These are phyloP conservation scores for Epichloe sylvatica DNA, from an alignment of 2,329 filamentous ascomycete genomes.

Conservation along the genomic window DNA sequence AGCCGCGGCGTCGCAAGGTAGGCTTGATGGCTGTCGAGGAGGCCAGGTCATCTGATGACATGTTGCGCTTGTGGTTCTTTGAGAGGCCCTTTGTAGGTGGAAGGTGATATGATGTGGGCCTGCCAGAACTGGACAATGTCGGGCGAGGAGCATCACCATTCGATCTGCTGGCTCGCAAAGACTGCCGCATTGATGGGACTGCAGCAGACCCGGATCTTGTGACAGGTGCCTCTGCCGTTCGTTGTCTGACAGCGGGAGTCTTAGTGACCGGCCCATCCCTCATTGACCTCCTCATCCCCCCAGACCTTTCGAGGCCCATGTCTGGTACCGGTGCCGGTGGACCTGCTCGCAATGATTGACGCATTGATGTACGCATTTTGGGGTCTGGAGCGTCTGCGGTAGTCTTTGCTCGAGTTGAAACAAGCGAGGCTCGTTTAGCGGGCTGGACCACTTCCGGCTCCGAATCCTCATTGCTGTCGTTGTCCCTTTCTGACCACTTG, in stretches of 20 bases:
- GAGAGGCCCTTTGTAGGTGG: constrained; percentile 6
- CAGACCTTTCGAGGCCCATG: constrained; percentile 6
- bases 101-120: constrained; percentile 19
- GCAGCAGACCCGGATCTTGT: background rate
- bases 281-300: constrained; percentile 22
- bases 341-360: constrained; percentile 32
- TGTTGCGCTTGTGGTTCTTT: constrained; percentile 12
- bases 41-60: constrained; percentile 12
- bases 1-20: constrained; percentile 37
- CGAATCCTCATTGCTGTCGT: constrained; percentile 2
- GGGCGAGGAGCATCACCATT: constrained; percentile 4
- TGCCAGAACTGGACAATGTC: constrained; percentile 6
- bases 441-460: background rate
- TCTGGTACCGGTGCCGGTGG: constrained; percentile 9
- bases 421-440: constrained; percentile 2
- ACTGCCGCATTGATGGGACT: constrained; percentile 11
- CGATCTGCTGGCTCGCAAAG: constrained; percentile 10
- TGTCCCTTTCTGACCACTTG: constrained; percentile 14
- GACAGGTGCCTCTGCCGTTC: background rate
- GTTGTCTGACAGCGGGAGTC: background rate
- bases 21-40: constrained; percentile 16
- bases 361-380: constrained; percentile 35
- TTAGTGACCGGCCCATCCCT: constrained; percentile 7
- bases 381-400: constrained; percentile 1
- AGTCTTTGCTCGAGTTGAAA: background rate